Evolutionary conservation across 148 eudicot species (phyloP).

Genomic region (Selenicereus undatus): DNA sequence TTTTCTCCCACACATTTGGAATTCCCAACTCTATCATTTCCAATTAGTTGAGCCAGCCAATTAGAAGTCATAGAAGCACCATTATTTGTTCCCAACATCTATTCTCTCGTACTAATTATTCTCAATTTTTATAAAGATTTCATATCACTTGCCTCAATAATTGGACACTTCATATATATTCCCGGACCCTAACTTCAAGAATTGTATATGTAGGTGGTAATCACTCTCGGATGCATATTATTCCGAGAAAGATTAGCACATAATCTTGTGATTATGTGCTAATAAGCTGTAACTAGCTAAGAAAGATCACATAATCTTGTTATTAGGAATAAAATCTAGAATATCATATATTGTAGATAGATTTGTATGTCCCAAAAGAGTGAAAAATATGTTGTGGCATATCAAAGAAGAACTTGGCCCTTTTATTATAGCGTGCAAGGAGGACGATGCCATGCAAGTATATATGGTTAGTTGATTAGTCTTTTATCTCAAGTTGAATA

Average conservation of each 20-base stretch:
- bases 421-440: too few relatives aligned
- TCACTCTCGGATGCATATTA: conserved; percentile 17
- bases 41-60: background rate
- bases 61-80: background rate
- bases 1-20: conserved; percentile 1
- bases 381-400: background rate
- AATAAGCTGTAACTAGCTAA: conserved; percentile 13
- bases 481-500: too few relatives aligned
- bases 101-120: background rate
- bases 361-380: background rate
- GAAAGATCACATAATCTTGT: conserved; percentile 23
- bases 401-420: too few relatives aligned
- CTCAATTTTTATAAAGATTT: background rate
- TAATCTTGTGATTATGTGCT: conserved; percentile 8
- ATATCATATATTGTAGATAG: background rate
- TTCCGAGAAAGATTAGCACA: conserved; percentile 12
- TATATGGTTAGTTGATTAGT: too few relatives aligned
- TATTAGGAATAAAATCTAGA: background rate
- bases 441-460: too few relatives aligned
- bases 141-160: background rate
- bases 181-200: background rate
- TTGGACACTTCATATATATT: background rate
- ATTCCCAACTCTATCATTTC: background rate
- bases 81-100: background rate
- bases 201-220: conserved; percentile 9